Conservation (phyloP, 805 yeast genomes). For the Candida multigemmis region DNA sequence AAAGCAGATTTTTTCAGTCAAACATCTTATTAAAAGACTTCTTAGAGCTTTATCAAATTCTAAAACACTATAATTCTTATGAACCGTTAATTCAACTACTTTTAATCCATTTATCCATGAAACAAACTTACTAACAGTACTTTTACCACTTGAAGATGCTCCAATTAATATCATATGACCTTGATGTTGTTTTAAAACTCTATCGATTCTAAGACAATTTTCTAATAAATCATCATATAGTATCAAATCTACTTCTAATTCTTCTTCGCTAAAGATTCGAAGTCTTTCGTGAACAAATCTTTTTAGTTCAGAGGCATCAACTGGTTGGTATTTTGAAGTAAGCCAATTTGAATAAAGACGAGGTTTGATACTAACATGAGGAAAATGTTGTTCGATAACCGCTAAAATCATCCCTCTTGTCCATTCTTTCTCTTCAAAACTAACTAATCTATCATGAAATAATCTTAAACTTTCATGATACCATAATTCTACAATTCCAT, state of each 20-base stretch:
- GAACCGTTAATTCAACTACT: constrained; percentile 49
- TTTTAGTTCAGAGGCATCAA: constrained; percentile 35
- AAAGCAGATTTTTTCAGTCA: constrained; percentile 51
- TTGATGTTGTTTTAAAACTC: constrained; percentile 76
- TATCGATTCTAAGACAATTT: constrained; percentile 68
- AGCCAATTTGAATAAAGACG: constrained; percentile 72
- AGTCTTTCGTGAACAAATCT: constrained; percentile 57
- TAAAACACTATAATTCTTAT: constrained; percentile 39
- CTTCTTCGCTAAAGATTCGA: constrained; percentile 71
- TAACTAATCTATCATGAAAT: constrained; percentile 64
- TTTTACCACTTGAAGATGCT: constrained; percentile 72
- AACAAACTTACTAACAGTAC: constrained; percentile 69
- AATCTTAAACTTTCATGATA: constrained; percentile 74
- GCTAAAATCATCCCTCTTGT: constrained; percentile 28
- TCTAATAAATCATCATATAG: constrained; percentile 65
- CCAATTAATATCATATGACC: constrained; percentile 89
- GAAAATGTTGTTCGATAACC: constrained; percentile 34
- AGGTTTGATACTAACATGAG: constrained; percentile 40
- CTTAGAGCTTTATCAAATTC: constrained; percentile 67
- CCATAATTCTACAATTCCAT: constrained; percentile 55
- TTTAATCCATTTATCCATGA: constrained; percentile 84
- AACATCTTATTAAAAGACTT: constrained; percentile 36
- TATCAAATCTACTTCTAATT: constrained; percentile 48
- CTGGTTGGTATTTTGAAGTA: constrained; percentile 51
- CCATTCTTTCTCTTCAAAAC: constrained; percentile 37